A percentile compares a stretch with the other conserved stretches of the same genome.
phyloP scores from a whole-genome alignment of 1,284 basidiomycete genomes.

The Macrocybe sp. region DNA sequence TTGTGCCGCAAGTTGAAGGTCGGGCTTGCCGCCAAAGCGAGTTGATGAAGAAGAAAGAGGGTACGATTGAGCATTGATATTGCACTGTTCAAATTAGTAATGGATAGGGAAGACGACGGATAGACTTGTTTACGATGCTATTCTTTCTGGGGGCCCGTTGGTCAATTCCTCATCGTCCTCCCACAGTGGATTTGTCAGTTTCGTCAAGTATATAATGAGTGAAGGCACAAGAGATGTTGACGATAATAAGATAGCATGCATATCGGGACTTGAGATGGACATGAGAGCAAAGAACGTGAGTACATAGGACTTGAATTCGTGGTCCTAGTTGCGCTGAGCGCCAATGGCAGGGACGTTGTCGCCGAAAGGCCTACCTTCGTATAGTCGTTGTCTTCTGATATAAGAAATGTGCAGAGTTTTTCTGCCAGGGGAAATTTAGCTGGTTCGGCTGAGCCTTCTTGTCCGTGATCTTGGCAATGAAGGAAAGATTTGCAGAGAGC shows the following conservation, averaged over 20 bases:
- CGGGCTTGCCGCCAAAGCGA: slow-evolving; percentile 45
- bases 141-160: slow-evolving; percentile 27
- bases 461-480: slow-evolving; percentile 21
- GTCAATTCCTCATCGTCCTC: slow-evolving; percentile 52
- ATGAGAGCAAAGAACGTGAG: slow-evolving; percentile 55
- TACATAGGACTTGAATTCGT: slow-evolving; percentile 39
- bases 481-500: slow-evolving; percentile 30
- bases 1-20: slow-evolving; percentile 47
- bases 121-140: slow-evolving; percentile 33
- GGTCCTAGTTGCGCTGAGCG: too few species aligned
- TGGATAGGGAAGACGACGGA: slow-evolving; percentile 1
- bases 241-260: slow-evolving; percentile 41
- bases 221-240: slow-evolving; percentile 58
- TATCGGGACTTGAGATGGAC: slow-evolving; percentile 47
- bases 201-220: slow-evolving; percentile 48
- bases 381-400: too few species aligned
- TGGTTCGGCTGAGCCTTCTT: slow-evolving; percentile 22
- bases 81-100: slow-evolving; percentile 31
- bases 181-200: slow-evolving; percentile 54
- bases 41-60: slow-evolving; percentile 52
- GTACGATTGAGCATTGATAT: slow-evolving; percentile 46
- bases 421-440: slow-evolving; percentile 45
- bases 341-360: too few species aligned
- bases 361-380: too few species aligned
- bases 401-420: slow-evolving; percentile 21